Evolutionary conservation across 2,329 filamentous ascomycete species (phyloP), one percentile per base, ranked within the genome.

Genomic region (Zymoseptoria tritici): DNA sequence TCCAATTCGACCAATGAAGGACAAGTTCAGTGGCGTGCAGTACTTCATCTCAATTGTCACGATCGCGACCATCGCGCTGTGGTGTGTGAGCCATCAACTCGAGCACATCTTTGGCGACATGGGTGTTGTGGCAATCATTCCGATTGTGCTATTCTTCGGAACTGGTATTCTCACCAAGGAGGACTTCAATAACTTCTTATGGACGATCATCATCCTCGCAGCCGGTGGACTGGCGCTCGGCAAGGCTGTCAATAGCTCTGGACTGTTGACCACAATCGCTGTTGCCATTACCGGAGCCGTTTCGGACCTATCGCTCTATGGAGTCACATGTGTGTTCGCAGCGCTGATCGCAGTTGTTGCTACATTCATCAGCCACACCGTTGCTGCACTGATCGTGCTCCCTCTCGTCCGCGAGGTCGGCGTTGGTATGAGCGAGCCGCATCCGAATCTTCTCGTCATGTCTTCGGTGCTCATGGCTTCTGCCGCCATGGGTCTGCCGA

Each of bases 151-250:
- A 50, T 99, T 99, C 82, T 99, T 99, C 69, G 94, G 94, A 57
- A 92, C 91, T 1, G 94, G 94, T 9, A 93, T 97, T 66, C 81
- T 99, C 31, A 97, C 92, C 54, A 99, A 97, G 77, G 94, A 97
- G 76, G 94, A 99, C 77, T 99, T 99, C 74, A 99, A 99, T 80
- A 99, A 99, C 75, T 99, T 99, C 75, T 88, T 97, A 49, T 99
- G 94, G 94, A 99, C 95, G 20, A 99, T 99, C 75, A 97, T 99
- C 76, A 97, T 99, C 70, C 86, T 99, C 20, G 94, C 94, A 0
- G 93, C 94, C 0, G 94, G 94, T 53, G 94, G 94, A 7, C 79
- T 99, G 36, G 91, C 91, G 1, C 85, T 99, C 0, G 94, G 94
- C 59, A 97, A 96, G 74, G 90, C 93, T 0, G 94, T 99, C 60